Evolutionary conservation across 495 filamentous ascomycete genomes (phyloP).

Genomic region (Tuber umbilicatum): DNA sequence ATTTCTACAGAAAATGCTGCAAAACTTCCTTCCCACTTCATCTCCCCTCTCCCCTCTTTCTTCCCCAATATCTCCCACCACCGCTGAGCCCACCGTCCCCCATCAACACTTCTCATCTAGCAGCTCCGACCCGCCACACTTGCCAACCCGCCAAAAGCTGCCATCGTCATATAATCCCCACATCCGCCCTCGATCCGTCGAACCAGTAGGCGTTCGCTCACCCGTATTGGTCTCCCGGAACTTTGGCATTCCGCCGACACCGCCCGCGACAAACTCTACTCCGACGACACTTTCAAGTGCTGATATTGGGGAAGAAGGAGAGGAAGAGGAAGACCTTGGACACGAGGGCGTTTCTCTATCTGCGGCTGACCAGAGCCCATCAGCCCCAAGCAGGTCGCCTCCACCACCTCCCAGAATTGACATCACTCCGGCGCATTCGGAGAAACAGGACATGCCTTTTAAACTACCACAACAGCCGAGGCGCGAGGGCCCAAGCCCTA

Average conservation of each 20-base stretch:
- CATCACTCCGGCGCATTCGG: constrained; percentile 23
- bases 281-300: constrained; percentile 35
- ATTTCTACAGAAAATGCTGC: neutral
- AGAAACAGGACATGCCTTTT: constrained; percentile 32
- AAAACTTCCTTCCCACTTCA: neutral
- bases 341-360: constrained; percentile 27
- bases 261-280: constrained; percentile 36
- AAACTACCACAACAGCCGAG: constrained; percentile 34
- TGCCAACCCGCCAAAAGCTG: constrained; percentile 27
- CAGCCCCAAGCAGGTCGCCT: constrained; percentile 23
- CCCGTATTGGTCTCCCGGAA: neutral
- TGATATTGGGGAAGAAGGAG: constrained; percentile 32
- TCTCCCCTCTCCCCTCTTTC: constrained; percentile 4
- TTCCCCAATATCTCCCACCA: constrained; percentile 1
- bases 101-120: constrained; percentile 28
- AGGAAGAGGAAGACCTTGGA: constrained; percentile 27
- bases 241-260: constrained; percentile 24
- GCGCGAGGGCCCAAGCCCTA: constrained; percentile 26
- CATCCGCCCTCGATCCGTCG: constrained; percentile 28
- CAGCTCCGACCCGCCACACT: constrained; percentile 33
- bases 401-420: constrained; percentile 23
- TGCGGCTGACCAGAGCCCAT: constrained; percentile 22
- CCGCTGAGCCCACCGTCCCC: neutral
- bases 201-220: constrained; percentile 13
- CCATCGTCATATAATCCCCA: constrained; percentile 31